Evolutionary conservation across 1,284 basidiomycete genomes (phyloP).

Genomic region (Malassezia caprae): DNA sequence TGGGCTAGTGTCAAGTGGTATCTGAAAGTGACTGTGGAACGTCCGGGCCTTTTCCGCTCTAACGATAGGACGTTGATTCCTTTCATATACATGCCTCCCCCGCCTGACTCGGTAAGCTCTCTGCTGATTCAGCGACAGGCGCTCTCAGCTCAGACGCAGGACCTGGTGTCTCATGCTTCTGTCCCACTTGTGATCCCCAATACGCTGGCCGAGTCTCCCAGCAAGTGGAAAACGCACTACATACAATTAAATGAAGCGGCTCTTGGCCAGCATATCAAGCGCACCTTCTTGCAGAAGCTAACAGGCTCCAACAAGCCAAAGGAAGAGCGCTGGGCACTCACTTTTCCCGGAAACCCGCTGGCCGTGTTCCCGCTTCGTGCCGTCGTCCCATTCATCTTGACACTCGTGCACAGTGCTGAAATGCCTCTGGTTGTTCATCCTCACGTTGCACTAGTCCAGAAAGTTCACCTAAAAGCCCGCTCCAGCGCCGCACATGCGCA

Average conservation of each 20-base stretch:
- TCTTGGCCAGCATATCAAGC: conserved; percentile 5
- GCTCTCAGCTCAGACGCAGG: conserved; percentile 21
- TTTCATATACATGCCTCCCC: conserved; percentile 38
- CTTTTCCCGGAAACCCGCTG: conserved; percentile 20
- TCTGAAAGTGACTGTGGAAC: conserved; percentile 35
- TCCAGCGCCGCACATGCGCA: conserved; percentile 1
- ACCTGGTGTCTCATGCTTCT: conserved; percentile 1
- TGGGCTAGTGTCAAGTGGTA: conserved; percentile 42
- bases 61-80: conserved; percentile 37
- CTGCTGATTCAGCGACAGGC: conserved; percentile 20
- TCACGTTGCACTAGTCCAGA: conserved; percentile 9
- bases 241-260: conserved; percentile 2
- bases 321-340: conserved; percentile 23
- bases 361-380: conserved; percentile 25
- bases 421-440: conserved; percentile 16
- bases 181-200: conserved; percentile 2
- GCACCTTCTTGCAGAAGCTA: conserved; percentile 12
- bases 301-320: conserved; percentile 10
- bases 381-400: conserved; percentile 26
- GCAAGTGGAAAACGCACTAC: conserved; percentile 9
- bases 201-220: conserved; percentile 11
- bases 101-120: conserved; percentile 14
- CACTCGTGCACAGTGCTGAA: conserved; percentile 9
- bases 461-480: conserved; percentile 11
- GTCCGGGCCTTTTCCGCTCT: conserved; percentile 29